These are phyloP conservation scores for Hygrocybe coccinea DNA, from an alignment of 768 basidiomycete species.

Conservation along the genomic window DNA sequence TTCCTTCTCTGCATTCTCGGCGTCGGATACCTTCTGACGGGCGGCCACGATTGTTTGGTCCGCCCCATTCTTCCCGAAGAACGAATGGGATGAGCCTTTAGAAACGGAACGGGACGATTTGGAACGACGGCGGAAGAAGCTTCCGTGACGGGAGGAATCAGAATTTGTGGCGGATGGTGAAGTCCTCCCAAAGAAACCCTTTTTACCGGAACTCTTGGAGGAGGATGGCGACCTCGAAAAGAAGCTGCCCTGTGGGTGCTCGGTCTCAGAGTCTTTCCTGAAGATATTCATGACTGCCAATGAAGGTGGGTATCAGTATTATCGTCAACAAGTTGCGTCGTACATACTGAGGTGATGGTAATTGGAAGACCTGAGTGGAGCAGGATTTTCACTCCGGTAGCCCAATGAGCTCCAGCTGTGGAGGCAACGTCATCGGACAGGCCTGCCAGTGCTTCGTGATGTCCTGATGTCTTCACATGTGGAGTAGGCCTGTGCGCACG, in stretches of 20 bases:
- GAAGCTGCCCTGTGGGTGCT: too few species aligned
- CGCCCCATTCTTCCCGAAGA: slow-evolving; percentile 5
- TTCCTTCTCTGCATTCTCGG: slow-evolving; percentile 46
- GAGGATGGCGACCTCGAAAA: too few species aligned
- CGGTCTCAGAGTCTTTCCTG: slow-evolving; percentile 8
- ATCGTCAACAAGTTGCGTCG: background rate
- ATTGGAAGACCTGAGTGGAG: background rate
- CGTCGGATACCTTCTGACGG: slow-evolving; percentile 46
- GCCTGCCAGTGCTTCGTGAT: too few species aligned
- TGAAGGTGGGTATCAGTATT: slow-evolving; percentile 8
- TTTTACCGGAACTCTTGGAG: slow-evolving; percentile 8
- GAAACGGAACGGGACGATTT: slow-evolving; percentile 4
- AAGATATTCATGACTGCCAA: slow-evolving; percentile 15
- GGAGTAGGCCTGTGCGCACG: background rate
- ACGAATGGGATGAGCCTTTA: background rate
- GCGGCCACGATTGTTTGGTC: slow-evolving; percentile 48
- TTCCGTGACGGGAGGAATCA: slow-evolving; percentile 3
- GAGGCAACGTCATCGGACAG: too few species aligned
- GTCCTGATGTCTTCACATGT: too few species aligned
- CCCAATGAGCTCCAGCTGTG: background rate
- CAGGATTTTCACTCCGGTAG: background rate
- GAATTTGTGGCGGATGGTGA: slow-evolving; percentile 13
- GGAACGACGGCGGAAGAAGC: slow-evolving; percentile 4
- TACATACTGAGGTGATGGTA: background rate
- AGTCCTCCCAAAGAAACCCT: slow-evolving; percentile 24